Percentiles rank a stretch among this genome's conserved stretches.
These are phyloP conservation scores for Neonectria sp. DNA, from an alignment of 2,329 filamentous ascomycete species.

Conservation along the genomic window DNA sequence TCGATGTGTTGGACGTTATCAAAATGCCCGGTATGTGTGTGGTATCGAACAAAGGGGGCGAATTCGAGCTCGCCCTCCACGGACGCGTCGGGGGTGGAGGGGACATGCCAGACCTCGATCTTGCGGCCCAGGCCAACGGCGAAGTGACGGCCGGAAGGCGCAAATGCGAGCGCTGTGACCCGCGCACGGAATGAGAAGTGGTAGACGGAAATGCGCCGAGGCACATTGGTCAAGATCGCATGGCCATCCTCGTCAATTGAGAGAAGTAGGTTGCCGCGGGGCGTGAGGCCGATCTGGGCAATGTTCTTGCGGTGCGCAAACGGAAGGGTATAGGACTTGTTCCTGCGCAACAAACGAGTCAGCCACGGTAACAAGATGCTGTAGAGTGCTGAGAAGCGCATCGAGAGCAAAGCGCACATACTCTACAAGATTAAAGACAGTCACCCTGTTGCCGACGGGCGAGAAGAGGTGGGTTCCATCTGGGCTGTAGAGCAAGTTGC, in stretches of 20 bases:
- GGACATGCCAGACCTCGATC: conserved; percentile 96
- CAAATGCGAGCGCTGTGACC: conserved; percentile 89
- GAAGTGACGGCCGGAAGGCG: conserved; percentile 92
- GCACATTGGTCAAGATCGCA: conserved; percentile 93
- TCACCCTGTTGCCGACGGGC: conserved; percentile 95
- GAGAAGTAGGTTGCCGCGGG: conserved; percentile 91
- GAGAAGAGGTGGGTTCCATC: conserved; percentile 97
- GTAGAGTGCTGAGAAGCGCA: background rate
- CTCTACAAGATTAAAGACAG: conserved; percentile 97
- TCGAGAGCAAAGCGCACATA: conserved; percentile 59
- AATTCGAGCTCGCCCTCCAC: conserved; percentile 90
- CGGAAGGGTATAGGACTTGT: conserved; percentile 88
- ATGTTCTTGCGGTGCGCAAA: conserved; percentile 98
- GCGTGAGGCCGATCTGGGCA: conserved; percentile 87
- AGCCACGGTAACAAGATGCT: conserved; percentile 38
- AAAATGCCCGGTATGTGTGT: conserved; percentile 89
- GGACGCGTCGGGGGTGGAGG: conserved; percentile 86
- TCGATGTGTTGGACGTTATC: conserved; percentile 89
- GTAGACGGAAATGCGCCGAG: conserved; percentile 87
- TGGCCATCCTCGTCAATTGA: conserved; percentile 95
- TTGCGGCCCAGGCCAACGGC: conserved; percentile 89
- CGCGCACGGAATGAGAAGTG: conserved; percentile 94
- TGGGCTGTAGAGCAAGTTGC: conserved; percentile 95
- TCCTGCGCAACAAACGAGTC: conserved; percentile 66
- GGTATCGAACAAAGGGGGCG: conserved; percentile 92